Conservation (phyloP, 108 stramenopile species). For the Poteriospumella lacustris region DNA sequence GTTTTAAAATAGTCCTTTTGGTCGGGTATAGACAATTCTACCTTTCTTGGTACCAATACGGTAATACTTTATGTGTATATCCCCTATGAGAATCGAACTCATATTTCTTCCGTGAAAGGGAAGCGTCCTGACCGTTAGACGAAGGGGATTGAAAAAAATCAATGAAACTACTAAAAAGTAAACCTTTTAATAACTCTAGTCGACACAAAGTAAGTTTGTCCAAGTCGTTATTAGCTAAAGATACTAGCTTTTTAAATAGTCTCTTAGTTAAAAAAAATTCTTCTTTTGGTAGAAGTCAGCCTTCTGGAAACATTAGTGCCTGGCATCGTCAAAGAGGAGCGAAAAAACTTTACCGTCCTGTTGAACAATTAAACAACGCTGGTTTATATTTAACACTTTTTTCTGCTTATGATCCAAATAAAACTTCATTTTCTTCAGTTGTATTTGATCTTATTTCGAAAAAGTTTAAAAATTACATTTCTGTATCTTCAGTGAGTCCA, state of each 20-base stretch:
- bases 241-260: constrained; percentile 9
- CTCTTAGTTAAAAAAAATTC: constrained; percentile 9
- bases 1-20: constrained; percentile 9
- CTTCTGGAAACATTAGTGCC: constrained; percentile 7
- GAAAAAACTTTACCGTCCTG: constrained; percentile 7
- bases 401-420: constrained; percentile 8
- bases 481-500: constrained; percentile 2
- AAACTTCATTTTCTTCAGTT: constrained; percentile 9
- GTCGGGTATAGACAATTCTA: constrained; percentile 7
- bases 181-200: constrained; percentile 9
- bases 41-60: constrained; percentile 7
- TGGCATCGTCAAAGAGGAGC: constrained; percentile 6
- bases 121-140: constrained; percentile 18
- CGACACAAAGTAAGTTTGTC: constrained; percentile 7
- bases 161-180: constrained; percentile 9
- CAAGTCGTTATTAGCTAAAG: constrained; percentile 8
- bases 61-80: constrained; percentile 4
- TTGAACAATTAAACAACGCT: constrained; percentile 8
- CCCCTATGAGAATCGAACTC: constrained; percentile 24
- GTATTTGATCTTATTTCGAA: constrained; percentile 9
- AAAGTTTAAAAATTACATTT: constrained; percentile 10
- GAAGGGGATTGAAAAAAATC: constrained; percentile 8
- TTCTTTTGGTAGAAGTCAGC: constrained; percentile 7
- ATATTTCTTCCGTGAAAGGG: constrained; percentile 23
- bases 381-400: constrained; percentile 9